Base-by-base conservation (phyloP, 2,329 filamentous ascomycete species). In the Leptographium radiaticola region DNA sequence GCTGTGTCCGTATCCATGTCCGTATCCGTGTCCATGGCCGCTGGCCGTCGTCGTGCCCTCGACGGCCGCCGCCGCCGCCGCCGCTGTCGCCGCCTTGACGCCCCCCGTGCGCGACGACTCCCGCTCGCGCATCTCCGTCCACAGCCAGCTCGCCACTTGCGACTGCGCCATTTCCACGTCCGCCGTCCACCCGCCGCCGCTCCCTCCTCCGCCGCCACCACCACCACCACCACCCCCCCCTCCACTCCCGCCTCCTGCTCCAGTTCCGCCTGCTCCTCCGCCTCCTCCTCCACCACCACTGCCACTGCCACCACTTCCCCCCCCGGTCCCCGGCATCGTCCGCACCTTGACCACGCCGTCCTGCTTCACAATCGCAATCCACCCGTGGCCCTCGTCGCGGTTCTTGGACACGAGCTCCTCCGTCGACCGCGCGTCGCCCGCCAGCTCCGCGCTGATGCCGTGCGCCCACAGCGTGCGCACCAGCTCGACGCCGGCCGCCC, bases 331-430 rank as follows among this genome's bases (percentile, higher is more conserved):
- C 31, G 81, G 78, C 63, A 90, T 79, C 13, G 80, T 88, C 64
- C 86, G 87, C 59, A 95, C 79, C 68, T 94, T 95, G 49, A 94
- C 75, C 69, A 72, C 83, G 62, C 80, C 87, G 31, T 59, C 59
- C 56, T 81, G 84, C 65, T 95, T 95, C 62, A 95, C 83, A 57
- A 94, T 86, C 40, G 96, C 80, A 56, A 95, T 81, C 88, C 90
- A 97, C 31, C 80, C 85, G 66, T 95, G 87, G 33, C 76, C 76
- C 60, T 89, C 85, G 54, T 89, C 86, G 15, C 85, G 77, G 63
- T 94, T 86, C 62, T 83, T 83, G 33, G 83, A 80, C 15, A 88
- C 74, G 12, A 95, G 73, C 57, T 93, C 87, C 71, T 95, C 89
- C 0, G 86, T 77, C 0, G 86, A 89, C 18, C 84, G 79, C 0